Evolutionary conservation across 1,139 yeast species (phyloP).

Genomic region (Yarrowia galli): DNA sequence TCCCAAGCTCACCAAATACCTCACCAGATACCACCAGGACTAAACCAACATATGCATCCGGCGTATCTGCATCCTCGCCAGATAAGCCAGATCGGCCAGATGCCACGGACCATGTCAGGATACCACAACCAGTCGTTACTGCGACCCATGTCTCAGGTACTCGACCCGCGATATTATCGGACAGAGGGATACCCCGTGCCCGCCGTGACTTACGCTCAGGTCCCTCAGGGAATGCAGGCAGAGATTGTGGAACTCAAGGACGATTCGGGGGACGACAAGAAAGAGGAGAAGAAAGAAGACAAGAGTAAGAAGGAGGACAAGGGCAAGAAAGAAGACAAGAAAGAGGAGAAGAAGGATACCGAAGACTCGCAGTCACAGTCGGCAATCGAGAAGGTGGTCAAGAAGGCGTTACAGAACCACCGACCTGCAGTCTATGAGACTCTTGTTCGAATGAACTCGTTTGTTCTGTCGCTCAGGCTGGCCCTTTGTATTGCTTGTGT

Average conservation of each 20-base stretch:
- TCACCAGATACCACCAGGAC: not conserved
- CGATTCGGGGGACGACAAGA: not conserved
- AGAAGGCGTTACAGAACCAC: conserved; percentile 10
- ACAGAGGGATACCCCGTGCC: conserved; percentile 20
- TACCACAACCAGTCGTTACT: conserved; percentile 20
- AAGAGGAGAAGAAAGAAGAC: not conserved
- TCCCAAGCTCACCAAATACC: not conserved
- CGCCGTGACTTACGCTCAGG: conserved; percentile 3
- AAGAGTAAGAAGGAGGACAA: not conserved
- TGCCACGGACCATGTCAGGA: conserved; percentile 1
- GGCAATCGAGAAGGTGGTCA: conserved; percentile 5
- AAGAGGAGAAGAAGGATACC: not conserved
- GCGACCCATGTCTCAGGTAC: conserved; percentile 3
- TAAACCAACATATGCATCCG: conserved; percentile 8
- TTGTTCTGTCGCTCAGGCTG: conserved; percentile 10
- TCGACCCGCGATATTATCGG: conserved; percentile 7
- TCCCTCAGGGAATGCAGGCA: conserved; percentile 13
- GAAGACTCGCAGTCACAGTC: not conserved
- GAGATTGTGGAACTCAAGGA: conserved; percentile 26
- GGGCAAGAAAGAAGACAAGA: not conserved
- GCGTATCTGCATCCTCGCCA: not conserved
- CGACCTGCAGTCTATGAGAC: conserved; percentile 26
- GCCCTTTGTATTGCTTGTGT: conserved; percentile 26
- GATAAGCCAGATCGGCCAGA: not conserved
- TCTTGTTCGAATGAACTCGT: conserved; percentile 27